Conservation (phyloP, 2,329 filamentous ascomycete species). For the Fusarium staphyleae region DNA sequence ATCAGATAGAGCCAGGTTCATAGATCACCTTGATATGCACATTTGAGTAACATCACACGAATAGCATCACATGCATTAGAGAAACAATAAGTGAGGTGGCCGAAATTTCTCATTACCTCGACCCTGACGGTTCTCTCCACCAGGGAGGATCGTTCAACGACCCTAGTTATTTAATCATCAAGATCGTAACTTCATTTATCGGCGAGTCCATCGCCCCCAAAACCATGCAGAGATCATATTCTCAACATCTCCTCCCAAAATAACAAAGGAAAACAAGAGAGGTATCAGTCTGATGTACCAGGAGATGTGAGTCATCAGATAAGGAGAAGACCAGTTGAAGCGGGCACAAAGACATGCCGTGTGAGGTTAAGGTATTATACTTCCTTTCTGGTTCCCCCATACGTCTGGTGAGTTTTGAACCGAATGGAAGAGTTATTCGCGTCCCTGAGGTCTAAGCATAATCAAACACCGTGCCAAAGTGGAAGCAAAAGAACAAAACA, state of each 20-base stretch:
- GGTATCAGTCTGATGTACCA: slow-evolving; percentile 37
- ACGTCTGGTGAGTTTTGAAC: slow-evolving; percentile 19
- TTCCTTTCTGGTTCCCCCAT: slow-evolving; percentile 5
- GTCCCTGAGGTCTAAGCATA: slow-evolving; percentile 33
- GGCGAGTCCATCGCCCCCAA: slow-evolving; percentile 36
- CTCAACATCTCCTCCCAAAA: slow-evolving; percentile 31
- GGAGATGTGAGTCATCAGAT: slow-evolving; percentile 21
- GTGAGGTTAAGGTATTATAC: slow-evolving; percentile 10
- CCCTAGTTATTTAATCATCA: slow-evolving; percentile 43
- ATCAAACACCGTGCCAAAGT: slow-evolving; percentile 32
- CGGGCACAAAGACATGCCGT: slow-evolving; percentile 27
- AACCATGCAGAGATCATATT: slow-evolving; percentile 38
- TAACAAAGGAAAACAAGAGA: slow-evolving; percentile 36
- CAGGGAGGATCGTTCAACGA: slow-evolving; percentile 49
- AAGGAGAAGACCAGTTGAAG: slow-evolving; percentile 1
- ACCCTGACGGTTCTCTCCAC: slow-evolving; percentile 45
- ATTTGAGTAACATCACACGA: neutral
- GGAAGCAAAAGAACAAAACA: slow-evolving; percentile 32
- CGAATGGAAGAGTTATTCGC: slow-evolving; percentile 32
- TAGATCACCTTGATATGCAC: neutral
- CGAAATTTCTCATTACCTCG: slow-evolving; percentile 51
- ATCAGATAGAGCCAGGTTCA: neutral
- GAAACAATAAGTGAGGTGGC: slow-evolving; percentile 44
- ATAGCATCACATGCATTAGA: slow-evolving; percentile 1
- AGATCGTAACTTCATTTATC: slow-evolving; percentile 43